phyloP scores from a whole-genome alignment of 2,329 filamentous ascomycete genomes.

The Xylariaceae sp. region DNA sequence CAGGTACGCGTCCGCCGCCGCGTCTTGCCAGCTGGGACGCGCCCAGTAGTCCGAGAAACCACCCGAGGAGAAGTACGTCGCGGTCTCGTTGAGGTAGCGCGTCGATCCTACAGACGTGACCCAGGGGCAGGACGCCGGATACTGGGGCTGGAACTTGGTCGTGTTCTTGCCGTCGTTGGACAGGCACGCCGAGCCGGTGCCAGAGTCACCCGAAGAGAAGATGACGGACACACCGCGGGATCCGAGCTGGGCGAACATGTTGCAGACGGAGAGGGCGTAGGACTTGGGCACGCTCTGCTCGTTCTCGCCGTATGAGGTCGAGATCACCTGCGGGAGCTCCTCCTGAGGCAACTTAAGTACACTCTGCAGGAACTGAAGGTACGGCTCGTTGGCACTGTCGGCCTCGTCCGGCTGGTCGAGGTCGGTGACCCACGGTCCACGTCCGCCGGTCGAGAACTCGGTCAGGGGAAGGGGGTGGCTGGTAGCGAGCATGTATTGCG shows the following conservation, averaged over 20 bases:
- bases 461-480: slow-evolving; percentile 13
- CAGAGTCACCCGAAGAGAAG: slow-evolving; percentile 51
- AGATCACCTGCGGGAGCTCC: slow-evolving; percentile 52
- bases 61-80: slow-evolving; percentile 39
- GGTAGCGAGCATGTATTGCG: slow-evolving; percentile 12
- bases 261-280: slow-evolving; percentile 52
- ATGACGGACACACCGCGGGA: slow-evolving; percentile 56
- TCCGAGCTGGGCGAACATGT: slow-evolving; percentile 54
- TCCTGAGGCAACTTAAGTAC: slow-evolving; percentile 43
- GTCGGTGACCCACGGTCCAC: slow-evolving; percentile 11
- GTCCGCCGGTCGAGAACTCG: slow-evolving; percentile 12
- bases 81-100: slow-evolving; percentile 33
- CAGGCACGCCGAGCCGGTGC: slow-evolving; percentile 47
- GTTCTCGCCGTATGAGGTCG: slow-evolving; percentile 60
- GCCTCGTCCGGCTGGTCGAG: slow-evolving; percentile 11
- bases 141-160: slow-evolving; percentile 42
- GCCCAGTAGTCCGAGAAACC: slow-evolving; percentile 43
- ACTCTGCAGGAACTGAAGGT: slow-evolving; percentile 56
- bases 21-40: slow-evolving; percentile 37
- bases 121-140: slow-evolving; percentile 40
- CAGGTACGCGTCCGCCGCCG: slow-evolving; percentile 36
- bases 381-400: slow-evolving; percentile 57
- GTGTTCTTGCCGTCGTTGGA: slow-evolving; percentile 42
- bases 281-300: slow-evolving; percentile 53
- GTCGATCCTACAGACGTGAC: slow-evolving; percentile 22